These are phyloP conservation scores for Diutina pseudorugosa DNA, from an alignment of 1,139 yeast genomes.

Conservation along the genomic window DNA sequence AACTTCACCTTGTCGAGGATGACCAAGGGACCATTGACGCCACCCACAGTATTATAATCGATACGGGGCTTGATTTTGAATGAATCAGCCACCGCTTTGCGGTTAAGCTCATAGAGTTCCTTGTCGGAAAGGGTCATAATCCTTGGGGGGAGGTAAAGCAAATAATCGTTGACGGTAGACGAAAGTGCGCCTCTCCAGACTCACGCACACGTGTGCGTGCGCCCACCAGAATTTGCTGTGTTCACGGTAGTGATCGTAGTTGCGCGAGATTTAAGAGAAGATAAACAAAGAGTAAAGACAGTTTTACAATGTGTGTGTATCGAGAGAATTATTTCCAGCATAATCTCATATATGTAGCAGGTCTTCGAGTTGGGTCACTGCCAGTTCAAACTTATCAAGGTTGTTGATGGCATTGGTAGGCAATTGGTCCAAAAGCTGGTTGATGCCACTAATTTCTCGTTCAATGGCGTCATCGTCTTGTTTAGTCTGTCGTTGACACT, in stretches of 20 bases:
- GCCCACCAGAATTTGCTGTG: background rate
- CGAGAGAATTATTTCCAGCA: background rate
- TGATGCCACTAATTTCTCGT: background rate
- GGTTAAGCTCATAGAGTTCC: conserved; percentile 67
- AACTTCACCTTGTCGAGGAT: conserved; percentile 92
- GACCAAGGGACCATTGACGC: conserved; percentile 96
- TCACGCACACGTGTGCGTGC: background rate
- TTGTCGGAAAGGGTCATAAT: conserved; percentile 27
- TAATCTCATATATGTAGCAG: background rate
- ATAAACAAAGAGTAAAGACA: too few species aligned
- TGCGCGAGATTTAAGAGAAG: too few species aligned
- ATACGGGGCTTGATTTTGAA: conserved; percentile 83
- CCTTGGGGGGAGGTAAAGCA: background rate
- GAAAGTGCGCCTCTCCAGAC: background rate
- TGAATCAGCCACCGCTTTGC: conserved; percentile 84
- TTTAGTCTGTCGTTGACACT: background rate
- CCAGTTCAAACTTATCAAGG: background rate
- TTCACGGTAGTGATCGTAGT: too few species aligned
- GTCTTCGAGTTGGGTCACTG: background rate
- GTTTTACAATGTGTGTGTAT: too few species aligned
- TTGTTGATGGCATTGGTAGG: background rate
- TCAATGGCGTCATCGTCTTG: background rate
- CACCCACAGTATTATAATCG: conserved; percentile 91
- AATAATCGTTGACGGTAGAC: background rate
- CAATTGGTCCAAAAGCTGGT: background rate